Conservation (phyloP, 106 monocot species). For the Hemerocallis citrina region DNA sequence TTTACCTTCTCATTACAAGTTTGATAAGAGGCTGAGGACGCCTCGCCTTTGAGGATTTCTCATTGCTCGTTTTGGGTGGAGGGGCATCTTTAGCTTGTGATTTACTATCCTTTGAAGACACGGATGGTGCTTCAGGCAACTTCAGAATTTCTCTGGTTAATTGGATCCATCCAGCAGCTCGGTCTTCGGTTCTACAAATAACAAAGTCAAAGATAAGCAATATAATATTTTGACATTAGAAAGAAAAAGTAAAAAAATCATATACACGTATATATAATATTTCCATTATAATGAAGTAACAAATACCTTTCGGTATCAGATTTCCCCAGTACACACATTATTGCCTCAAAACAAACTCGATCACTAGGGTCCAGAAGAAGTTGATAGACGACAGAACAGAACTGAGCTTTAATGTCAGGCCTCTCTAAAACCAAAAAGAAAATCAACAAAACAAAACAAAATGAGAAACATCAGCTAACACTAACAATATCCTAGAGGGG, state of each 20-base stretch:
- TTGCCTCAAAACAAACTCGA: conserved; percentile 98
- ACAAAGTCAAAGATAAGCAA: no score
- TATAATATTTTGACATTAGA: no score
- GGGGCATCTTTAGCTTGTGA: no score
- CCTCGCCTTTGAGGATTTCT: conserved; percentile 64
- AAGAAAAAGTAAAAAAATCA: no score
- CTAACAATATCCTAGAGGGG: background rate
- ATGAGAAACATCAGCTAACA: background rate
- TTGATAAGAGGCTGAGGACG: conserved; percentile 91
- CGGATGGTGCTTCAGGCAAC: conserved; percentile 88
- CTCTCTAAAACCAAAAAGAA: conserved; percentile 51
- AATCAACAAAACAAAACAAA: background rate
- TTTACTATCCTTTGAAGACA: no score
- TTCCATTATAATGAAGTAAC: no score
- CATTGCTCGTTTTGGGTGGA: conserved; percentile 50
- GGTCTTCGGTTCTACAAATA: conserved; percentile 70
- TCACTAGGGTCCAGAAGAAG: conserved; percentile 98
- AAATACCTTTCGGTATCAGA: no score
- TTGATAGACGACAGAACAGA: conserved; percentile 82
- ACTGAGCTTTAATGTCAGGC: conserved; percentile 87
- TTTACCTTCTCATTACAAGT: conserved; percentile 80
- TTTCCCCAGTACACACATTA: conserved; percentile 90
- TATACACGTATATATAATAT: no score
- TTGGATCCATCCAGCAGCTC: conserved; percentile 97
- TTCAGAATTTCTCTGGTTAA: conserved; percentile 91